Conservation (phyloP, 1,284 basidiomycete species). For the Sanguinoderma infundibulare region DNA sequence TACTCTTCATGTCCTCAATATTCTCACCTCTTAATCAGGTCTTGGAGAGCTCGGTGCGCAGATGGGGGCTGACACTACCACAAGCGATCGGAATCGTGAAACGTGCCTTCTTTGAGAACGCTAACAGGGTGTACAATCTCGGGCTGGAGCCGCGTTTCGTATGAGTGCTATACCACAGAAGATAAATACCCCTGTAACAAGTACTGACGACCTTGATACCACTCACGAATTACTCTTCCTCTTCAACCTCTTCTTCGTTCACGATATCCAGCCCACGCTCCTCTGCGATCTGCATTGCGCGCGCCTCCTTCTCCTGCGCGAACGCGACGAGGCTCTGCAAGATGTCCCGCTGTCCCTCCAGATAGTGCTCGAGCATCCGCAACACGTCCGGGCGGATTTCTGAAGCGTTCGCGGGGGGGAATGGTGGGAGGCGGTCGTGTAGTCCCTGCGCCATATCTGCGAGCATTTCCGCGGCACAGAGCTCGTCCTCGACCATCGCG, state of each 20-base stretch:
- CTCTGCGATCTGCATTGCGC: constrained; percentile 50
- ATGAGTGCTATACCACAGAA: neutral
- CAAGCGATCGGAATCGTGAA: constrained; percentile 55
- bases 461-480: constrained; percentile 69
- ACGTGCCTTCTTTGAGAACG: constrained; percentile 60
- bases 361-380: constrained; percentile 60
- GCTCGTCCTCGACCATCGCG: constrained; percentile 53
- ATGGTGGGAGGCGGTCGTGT: constrained; percentile 53
- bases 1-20: neutral
- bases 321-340: constrained; percentile 46
- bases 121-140: constrained; percentile 60
- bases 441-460: constrained; percentile 66
- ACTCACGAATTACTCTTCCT: constrained; percentile 1
- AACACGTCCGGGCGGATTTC: constrained; percentile 53
- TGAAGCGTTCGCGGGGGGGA: constrained; percentile 21
- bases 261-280: constrained; percentile 55
- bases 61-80: constrained; percentile 49
- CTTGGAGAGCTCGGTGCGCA: constrained; percentile 47
- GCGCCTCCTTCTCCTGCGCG: constrained; percentile 46
- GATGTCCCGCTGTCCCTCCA: constrained; percentile 56
- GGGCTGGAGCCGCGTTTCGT: constrained; percentile 39
- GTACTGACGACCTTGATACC: neutral
- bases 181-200: neutral
- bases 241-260: constrained; percentile 45
- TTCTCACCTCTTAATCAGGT: constrained; percentile 41